Percentiles rank a stretch among this genome's conserved stretches.
Conservation (phyloP, 768 basidiomycete species). For the Macrolepiota albuminosa region DNA sequence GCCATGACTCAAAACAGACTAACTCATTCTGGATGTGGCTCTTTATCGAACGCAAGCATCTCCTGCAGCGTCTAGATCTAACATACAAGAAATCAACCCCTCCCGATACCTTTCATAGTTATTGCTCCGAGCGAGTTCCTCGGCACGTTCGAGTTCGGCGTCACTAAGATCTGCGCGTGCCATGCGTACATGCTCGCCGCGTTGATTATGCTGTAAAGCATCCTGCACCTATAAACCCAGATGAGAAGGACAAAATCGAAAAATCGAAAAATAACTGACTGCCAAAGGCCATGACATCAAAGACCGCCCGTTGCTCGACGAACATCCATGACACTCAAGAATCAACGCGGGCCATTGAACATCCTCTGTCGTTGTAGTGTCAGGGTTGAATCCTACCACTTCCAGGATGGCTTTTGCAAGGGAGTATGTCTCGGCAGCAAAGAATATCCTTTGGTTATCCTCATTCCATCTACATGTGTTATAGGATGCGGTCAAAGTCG, state of each 20-base stretch:
- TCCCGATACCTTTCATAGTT: too few species aligned
- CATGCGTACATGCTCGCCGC: background rate
- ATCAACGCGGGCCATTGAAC: background rate
- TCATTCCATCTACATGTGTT: background rate
- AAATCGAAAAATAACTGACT: background rate
- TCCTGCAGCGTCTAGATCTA: background rate
- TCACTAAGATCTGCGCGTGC: background rate
- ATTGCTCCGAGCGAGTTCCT: background rate
- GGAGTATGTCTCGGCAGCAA: background rate
- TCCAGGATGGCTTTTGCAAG: constrained; percentile 1
- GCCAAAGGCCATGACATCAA: constrained; percentile 7
- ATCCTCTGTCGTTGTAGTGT: background rate
- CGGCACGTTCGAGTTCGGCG: background rate
- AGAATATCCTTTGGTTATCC: background rate
- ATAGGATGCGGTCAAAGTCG: background rate
- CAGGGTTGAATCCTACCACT: constrained; percentile 4
- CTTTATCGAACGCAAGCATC: background rate
- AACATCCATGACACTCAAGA: constrained; percentile 3
- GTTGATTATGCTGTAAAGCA: background rate
- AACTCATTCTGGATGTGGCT: background rate
- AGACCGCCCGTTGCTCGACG: background rate
- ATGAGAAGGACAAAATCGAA: background rate
- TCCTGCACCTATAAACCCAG: background rate
- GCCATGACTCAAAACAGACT: background rate
- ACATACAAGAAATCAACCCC: background rate